Evolutionary conservation across 176 grass and related monocot genomes (phyloP).

Genomic region (Musa acuminata): DNA sequence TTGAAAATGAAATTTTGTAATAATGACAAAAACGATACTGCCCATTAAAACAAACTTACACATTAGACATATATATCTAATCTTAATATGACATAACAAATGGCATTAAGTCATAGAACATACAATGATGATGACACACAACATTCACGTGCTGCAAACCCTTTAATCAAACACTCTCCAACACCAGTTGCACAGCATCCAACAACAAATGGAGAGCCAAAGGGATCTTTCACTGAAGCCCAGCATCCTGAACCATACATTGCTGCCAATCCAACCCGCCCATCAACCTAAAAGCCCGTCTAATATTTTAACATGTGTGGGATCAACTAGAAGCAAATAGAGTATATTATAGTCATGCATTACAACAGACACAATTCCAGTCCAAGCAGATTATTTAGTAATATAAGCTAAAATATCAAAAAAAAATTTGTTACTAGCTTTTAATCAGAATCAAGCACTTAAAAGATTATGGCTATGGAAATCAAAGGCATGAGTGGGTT

Average conservation of each 20-base stretch:
- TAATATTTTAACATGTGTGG: neutral
- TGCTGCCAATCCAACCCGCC: conserved; percentile 84
- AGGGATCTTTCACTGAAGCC: conserved; percentile 70
- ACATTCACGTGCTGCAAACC: conserved; percentile 83
- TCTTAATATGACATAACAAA: neutral
- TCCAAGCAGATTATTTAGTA: too few relatives aligned
- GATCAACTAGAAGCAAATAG: neutral
- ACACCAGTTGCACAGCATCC: conserved; percentile 81
- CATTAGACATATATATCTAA: neutral
- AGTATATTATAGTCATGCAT: neutral
- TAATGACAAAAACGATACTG: too few relatives aligned
- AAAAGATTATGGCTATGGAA: too few relatives aligned
- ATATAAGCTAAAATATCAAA: too few relatives aligned
- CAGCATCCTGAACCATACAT: conserved; percentile 97
- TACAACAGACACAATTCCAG: too few relatives aligned
- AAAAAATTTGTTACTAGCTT: too few relatives aligned
- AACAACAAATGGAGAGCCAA: conserved; percentile 52
- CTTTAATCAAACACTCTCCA: conserved; percentile 86
- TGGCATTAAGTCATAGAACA: neutral
- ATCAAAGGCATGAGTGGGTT: too few relatives aligned
- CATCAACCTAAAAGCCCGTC: conserved; percentile 52
- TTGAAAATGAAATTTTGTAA: too few relatives aligned
- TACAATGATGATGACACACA: conserved; percentile 79
- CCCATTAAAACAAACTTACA: too few relatives aligned
- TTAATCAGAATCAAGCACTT: too few relatives aligned